phyloP scores from a whole-genome alignment of 164 flowering plant species.

The Chimonanthus salicifolius region DNA sequence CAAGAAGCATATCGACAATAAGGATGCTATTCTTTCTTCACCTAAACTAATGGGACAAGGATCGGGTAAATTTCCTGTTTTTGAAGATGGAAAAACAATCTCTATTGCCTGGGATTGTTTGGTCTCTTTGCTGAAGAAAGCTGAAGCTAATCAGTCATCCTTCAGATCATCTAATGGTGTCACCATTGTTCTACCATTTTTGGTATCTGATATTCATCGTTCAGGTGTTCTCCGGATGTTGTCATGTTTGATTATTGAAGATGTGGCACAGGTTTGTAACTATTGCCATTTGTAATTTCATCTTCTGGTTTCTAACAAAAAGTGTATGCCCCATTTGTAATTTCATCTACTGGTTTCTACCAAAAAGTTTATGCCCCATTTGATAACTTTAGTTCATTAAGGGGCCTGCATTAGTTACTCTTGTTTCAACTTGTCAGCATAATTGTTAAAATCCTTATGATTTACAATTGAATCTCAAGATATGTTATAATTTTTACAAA shows the following conservation, averaged over 20 bases:
- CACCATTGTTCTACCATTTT: constrained; percentile 67
- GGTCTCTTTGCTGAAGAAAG: constrained; percentile 76
- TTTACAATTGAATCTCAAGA: no score
- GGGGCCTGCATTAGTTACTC: not conserved
- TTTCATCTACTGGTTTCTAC: no score
- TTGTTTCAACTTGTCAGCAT: not conserved
- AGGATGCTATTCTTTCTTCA: constrained; percentile 79
- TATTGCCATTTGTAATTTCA: not conserved
- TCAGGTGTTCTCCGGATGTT: constrained; percentile 76
- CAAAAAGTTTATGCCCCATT: not conserved
- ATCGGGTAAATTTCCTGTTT: constrained; percentile 72
- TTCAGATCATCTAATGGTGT: constrained; percentile 83
- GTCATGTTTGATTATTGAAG: constrained; percentile 90
- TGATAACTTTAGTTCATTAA: not conserved
- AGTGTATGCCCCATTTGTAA: not conserved
- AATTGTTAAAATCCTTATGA: no score
- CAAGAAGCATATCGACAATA: constrained; percentile 73
- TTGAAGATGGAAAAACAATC: constrained; percentile 73
- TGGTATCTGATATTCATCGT: constrained; percentile 79
- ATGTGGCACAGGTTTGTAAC: constrained; percentile 62
- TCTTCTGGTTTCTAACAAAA: not conserved
- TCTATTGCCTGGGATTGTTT: constrained; percentile 92
- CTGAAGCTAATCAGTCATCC: constrained; percentile 81
- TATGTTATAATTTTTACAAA: no score
- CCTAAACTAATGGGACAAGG: constrained; percentile 75